Conservation (phyloP, 768 basidiomycete species). For the Strobilomyces echinocephalus region DNA sequence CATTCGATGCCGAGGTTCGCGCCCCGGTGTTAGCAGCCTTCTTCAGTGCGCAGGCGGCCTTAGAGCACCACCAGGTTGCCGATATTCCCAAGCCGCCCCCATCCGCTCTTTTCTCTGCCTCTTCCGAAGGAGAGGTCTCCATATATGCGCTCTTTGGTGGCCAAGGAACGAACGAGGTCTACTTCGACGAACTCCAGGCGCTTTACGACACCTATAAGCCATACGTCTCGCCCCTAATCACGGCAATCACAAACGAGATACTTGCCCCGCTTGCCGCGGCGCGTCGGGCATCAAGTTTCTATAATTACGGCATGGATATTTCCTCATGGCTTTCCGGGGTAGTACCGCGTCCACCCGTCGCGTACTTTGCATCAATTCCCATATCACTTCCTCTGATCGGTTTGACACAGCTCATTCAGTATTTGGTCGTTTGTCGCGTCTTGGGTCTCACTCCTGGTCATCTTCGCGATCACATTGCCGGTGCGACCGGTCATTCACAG, state of each 20-base stretch:
- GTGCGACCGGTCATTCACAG: conserved; percentile 96
- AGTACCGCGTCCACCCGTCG: conserved; percentile 63
- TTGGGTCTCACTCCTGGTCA: conserved; percentile 74
- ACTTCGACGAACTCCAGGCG: conserved; percentile 91
- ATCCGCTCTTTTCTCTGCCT: conserved; percentile 67
- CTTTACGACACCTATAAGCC: conserved; percentile 91
- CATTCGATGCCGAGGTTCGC: conserved; percentile 71
- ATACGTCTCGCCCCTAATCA: conserved; percentile 72
- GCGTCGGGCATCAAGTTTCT: conserved; percentile 55
- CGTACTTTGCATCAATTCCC: conserved; percentile 91
- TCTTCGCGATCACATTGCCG: conserved; percentile 68
- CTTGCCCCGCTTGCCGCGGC: conserved; percentile 67
- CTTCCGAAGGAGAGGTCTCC: conserved; percentile 56
- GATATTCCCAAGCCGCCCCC: conserved; percentile 55
- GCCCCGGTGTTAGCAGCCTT: conserved; percentile 74
- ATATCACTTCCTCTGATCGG: conserved; percentile 95
- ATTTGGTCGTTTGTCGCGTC: conserved; percentile 75
- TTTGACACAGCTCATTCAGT: conserved; percentile 92
- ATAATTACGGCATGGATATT: conserved; percentile 77
- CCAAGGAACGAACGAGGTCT: conserved; percentile 97
- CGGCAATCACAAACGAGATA: conserved; percentile 56
- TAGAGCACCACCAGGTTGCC: conserved; percentile 52
- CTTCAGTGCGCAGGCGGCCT: conserved; percentile 67
- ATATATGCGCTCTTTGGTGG: conserved; percentile 95
- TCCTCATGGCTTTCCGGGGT: conserved; percentile 78